Conservation (phyloP, 1,284 basidiomycete species). For the Ustilago bromivora region DNA sequence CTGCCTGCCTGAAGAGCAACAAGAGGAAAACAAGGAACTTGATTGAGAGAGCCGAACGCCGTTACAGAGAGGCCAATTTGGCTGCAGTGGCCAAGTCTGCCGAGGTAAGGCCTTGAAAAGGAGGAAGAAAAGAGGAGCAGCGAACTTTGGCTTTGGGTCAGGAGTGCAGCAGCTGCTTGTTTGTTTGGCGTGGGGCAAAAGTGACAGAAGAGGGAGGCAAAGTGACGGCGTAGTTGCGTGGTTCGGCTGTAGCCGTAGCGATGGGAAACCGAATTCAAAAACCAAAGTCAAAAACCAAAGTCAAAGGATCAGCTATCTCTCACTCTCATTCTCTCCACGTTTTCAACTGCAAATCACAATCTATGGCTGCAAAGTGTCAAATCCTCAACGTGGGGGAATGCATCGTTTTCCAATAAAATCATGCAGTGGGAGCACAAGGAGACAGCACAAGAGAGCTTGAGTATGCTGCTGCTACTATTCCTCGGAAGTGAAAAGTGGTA, state of each 20-base stretch:
- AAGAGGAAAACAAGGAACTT: background rate
- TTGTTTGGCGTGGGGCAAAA: constrained; percentile 1
- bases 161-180: constrained; percentile 1
- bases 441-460: background rate
- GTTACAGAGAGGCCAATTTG: background rate
- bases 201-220: background rate
- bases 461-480: too few relatives aligned
- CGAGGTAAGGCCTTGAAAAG: constrained; percentile 18
- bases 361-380: background rate
- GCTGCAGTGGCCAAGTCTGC: constrained; percentile 10
- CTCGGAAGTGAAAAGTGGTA: constrained; percentile 1
- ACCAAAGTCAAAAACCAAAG: background rate
- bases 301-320: background rate
- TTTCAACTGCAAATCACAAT: constrained; percentile 1
- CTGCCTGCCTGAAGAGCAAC: background rate
- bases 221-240: background rate
- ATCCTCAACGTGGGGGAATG: too few relatives aligned
- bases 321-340: constrained; percentile 1
- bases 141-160: background rate
- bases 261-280: constrained; percentile 6
- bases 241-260: background rate
- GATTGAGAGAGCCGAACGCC: background rate
- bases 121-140: background rate
- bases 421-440: constrained; percentile 7
- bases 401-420: background rate